These are phyloP conservation scores for Hippophae tibetana DNA, from an alignment of 306 rosid genomes.

Conservation along the genomic window DNA sequence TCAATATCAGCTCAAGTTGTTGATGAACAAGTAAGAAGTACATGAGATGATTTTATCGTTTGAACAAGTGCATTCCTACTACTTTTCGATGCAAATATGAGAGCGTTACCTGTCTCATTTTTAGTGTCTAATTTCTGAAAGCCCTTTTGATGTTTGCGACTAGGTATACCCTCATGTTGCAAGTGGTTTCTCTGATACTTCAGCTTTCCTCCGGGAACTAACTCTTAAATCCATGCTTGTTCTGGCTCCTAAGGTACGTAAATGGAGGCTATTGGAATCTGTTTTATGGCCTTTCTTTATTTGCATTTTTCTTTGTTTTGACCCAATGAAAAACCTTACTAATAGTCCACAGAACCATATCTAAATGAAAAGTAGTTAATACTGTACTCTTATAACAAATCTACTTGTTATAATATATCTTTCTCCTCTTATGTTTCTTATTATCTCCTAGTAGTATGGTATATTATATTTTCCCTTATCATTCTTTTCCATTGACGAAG, in stretches of 20 bases:
- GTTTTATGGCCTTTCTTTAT: constrained; percentile 1
- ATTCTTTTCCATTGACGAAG: constrained; percentile 15
- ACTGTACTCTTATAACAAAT: no score
- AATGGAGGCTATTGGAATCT: constrained; percentile 4
- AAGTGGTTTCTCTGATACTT: constrained; percentile 87
- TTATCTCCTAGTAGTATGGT: background rate
- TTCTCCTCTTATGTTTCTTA: background rate
- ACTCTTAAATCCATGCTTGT: constrained; percentile 93
- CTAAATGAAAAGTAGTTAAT: no score
- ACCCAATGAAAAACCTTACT: no score
- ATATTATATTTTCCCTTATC: background rate
- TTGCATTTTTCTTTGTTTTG: background rate
- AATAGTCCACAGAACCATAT: no score
- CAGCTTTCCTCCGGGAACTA: constrained; percentile 92
- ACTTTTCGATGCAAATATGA: constrained; percentile 5
- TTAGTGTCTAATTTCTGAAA: constrained; percentile 15
- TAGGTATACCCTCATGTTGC: constrained; percentile 97
- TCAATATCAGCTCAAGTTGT: constrained; percentile 76
- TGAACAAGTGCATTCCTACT: constrained; percentile 15
- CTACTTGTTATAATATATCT: no score
- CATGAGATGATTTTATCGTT: constrained; percentile 9
- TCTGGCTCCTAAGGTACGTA: constrained; percentile 80
- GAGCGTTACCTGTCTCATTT: constrained; percentile 2
- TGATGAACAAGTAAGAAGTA: constrained; percentile 73
- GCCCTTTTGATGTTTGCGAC: constrained; percentile 25